Percentiles rank a stretch among this genome's conserved stretches.
These are phyloP conservation scores for Aspergillus sclerotialis DNA, from an alignment of 2,329 filamentous ascomycete species.

Conservation along the genomic window DNA sequence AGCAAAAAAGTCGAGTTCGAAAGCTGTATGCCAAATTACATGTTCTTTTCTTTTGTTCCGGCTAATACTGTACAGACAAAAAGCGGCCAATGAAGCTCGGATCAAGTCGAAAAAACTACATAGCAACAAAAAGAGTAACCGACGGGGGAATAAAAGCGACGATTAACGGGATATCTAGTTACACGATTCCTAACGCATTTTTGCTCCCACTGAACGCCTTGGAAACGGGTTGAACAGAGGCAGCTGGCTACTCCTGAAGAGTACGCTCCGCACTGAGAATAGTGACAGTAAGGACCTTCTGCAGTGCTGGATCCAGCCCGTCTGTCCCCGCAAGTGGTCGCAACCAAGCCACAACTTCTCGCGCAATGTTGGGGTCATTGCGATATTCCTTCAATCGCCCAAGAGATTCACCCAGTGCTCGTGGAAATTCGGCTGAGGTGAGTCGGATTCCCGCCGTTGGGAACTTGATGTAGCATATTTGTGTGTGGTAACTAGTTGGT, in stretches of 20 bases:
- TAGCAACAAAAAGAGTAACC: constrained; percentile 54
- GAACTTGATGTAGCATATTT: constrained; percentile 64
- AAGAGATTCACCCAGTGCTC: constrained; percentile 60
- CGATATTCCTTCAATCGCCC: constrained; percentile 51
- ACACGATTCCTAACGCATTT: constrained; percentile 11
- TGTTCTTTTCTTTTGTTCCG: constrained; percentile 3
- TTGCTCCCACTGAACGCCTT: constrained; percentile 20
- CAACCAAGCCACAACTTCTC: constrained; percentile 44
- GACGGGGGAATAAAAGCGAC: constrained; percentile 36
- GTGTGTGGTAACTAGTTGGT: constrained; percentile 56
- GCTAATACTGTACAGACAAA: constrained; percentile 40
- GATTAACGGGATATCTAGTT: constrained; percentile 23
- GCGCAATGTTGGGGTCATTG: constrained; percentile 35
- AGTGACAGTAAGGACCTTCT: constrained; percentile 43
- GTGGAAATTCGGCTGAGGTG: constrained; percentile 64
- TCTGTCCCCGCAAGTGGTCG: constrained; percentile 38
- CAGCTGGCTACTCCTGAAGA: constrained; percentile 15
- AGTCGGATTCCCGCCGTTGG: constrained; percentile 60
- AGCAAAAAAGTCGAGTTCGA: constrained; percentile 49
- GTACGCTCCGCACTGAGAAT: constrained; percentile 26
- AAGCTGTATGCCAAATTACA: constrained; percentile 38
- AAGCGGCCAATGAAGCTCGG: constrained; percentile 51
- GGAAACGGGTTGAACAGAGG: constrained; percentile 7
- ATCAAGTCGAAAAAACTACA: constrained; percentile 54
- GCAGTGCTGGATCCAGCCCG: constrained; percentile 47